Evolutionary conservation across 2,329 filamentous ascomycete species (phyloP), one percentile per base, ranked within the genome.

Genomic region (Lachnellula hyalina): DNA sequence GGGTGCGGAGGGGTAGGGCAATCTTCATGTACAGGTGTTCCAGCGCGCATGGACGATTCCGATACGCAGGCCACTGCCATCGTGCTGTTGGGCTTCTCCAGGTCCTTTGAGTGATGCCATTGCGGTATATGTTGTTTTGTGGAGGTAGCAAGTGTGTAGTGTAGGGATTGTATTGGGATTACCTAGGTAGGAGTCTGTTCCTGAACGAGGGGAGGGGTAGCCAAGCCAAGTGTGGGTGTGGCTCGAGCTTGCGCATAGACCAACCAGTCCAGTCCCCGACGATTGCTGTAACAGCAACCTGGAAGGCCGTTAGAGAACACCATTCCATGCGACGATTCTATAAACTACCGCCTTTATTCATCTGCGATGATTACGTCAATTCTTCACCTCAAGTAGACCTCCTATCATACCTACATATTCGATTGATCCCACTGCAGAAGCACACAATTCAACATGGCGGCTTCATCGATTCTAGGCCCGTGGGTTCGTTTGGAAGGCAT

Each of bases 21-120:
- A 45, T 19, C 54, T n/a, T 36, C 14, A 53, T 54, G 51, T 61
- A 68, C 67, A 62, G 21, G 64, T 65, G 77, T 99, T 99, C 94
- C 94, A 99, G 67, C 94, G 86, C 56, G 93, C 93, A 75, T 97
- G 94, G 56, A 99, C 83, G 70, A 99, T 97, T 70, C 89, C 93
- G 70, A 99, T 86, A 69, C 94, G 90, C 61, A 99, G 83, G 67
- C 77, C 78, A 66, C 83, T 83, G 72, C 89, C 87, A 70, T 86
- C 78, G 72, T 83, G 78, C 64, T 79, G 75, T 69, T 84, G 78
- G 34, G 79, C 74, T 67, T 78, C 77, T 60, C 83, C 84, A 34
- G 82, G 82, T 51, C 84, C 84, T 75, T 87, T 87, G 63, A 69
- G 59, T 50, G 66, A 62, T 56, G 65, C 52, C 65, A 68, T 68